phyloP scores from a whole-genome alignment of 345 rosid species.

The Heritiera littoralis region DNA sequence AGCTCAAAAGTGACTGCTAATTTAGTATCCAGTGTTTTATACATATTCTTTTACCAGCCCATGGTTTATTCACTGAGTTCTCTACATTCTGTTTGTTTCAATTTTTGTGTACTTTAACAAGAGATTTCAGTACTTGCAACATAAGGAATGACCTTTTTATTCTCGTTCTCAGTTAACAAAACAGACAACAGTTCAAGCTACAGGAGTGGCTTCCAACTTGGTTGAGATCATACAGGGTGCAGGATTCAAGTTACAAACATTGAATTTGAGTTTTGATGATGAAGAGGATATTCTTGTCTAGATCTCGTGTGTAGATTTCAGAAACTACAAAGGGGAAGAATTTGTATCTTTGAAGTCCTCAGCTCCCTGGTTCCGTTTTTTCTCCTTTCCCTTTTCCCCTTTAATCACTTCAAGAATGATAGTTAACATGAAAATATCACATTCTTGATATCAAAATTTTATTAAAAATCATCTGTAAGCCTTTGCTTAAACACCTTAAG shows the following conservation, averaged over 20 bases:
- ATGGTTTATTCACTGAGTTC: background rate
- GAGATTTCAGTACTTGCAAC: background rate
- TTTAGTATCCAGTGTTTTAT: background rate
- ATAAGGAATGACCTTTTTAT: background rate
- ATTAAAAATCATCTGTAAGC: background rate
- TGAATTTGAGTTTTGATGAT: conserved; percentile 82
- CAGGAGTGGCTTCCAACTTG: conserved; percentile 78
- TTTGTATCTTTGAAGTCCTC: background rate
- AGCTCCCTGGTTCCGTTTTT: background rate
- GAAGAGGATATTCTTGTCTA: conserved; percentile 55
- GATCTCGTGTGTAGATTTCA: background rate
- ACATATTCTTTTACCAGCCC: background rate
- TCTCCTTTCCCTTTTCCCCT: background rate
- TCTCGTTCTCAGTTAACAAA: conserved; percentile 4
- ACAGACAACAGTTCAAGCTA: conserved; percentile 12
- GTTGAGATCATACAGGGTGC: conserved; percentile 80
- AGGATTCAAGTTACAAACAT: conserved; percentile 86
- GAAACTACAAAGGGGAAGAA: background rate
- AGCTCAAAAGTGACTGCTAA: background rate
- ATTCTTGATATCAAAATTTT: background rate
- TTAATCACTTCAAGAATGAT: background rate
- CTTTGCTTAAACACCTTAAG: background rate
- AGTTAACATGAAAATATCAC: background rate
- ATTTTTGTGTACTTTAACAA: background rate
- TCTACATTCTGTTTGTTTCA: background rate